Evolutionary conservation across 768 basidiomycete genomes (phyloP).

Genomic region (Thelephora aurantiotincta): DNA sequence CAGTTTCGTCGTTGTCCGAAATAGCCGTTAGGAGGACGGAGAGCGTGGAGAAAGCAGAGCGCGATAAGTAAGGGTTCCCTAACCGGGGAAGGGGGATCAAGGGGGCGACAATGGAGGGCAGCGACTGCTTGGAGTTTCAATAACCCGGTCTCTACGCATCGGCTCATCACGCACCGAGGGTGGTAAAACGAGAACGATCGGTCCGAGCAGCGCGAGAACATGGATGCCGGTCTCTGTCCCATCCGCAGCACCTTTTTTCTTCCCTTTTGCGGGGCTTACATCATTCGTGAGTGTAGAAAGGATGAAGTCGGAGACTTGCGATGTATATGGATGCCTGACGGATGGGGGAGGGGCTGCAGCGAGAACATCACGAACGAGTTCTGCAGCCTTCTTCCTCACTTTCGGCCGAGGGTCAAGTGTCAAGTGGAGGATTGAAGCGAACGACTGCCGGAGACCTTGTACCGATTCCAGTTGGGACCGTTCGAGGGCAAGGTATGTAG

Average conservation of each 20-base stretch:
- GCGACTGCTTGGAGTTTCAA: slow-evolving; percentile 32
- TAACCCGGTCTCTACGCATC: neutral
- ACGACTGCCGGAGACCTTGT: slow-evolving; percentile 62
- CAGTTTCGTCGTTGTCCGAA: slow-evolving; percentile 34
- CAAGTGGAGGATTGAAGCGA: slow-evolving; percentile 72
- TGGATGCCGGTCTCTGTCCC: slow-evolving; percentile 68
- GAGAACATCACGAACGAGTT: slow-evolving; percentile 69
- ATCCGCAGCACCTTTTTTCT: slow-evolving; percentile 39
- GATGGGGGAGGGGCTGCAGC: slow-evolving; percentile 65
- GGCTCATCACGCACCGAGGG: slow-evolving; percentile 40
- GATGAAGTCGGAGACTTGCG: slow-evolving; percentile 70
- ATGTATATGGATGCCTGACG: slow-evolving; percentile 72
- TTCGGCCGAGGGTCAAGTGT: slow-evolving; percentile 85
- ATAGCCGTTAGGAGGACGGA: slow-evolving; percentile 55
- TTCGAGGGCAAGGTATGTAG: slow-evolving; percentile 58
- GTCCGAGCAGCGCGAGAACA: slow-evolving; percentile 57
- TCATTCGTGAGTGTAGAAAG: slow-evolving; percentile 43
- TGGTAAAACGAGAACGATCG: slow-evolving; percentile 45
- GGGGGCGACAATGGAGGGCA: slow-evolving; percentile 52
- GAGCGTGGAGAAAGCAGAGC: slow-evolving; percentile 76
- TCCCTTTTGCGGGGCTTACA: slow-evolving; percentile 46
- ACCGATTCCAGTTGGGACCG: slow-evolving; percentile 46
- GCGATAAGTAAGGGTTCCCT: slow-evolving; percentile 79
- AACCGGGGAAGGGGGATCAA: slow-evolving; percentile 78
- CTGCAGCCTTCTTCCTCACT: slow-evolving; percentile 83